phyloP scores from a whole-genome alignment of 352 stramenopile genomes.

The Elongisporangium undulatum region DNA sequence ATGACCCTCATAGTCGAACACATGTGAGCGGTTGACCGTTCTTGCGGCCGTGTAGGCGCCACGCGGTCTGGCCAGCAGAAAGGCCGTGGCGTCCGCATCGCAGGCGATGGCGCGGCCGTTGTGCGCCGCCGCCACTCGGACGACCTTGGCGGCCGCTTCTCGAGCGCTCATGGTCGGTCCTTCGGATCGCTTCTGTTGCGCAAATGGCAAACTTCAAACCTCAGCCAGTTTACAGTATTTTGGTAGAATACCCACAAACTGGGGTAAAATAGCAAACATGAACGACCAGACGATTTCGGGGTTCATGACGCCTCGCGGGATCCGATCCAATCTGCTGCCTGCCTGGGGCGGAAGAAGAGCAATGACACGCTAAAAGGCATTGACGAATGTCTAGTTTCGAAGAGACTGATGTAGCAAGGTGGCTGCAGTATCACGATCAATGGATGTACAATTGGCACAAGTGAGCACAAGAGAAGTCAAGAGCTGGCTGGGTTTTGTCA shows the following conservation, averaged over 20 bases:
- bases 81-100: conserved; percentile 54
- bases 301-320: too few species aligned
- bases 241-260: not conserved
- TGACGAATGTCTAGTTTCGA: too few species aligned
- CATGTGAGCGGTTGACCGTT: conserved; percentile 63
- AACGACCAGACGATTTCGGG: not conserved
- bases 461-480: too few species aligned
- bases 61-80: conserved; percentile 56
- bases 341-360: too few species aligned
- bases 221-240: not conserved
- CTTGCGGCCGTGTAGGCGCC: conserved; percentile 71
- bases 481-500: not conserved
- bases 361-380: too few species aligned
- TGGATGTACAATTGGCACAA: too few species aligned
- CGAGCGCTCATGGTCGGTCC: not conserved
- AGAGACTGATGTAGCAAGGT: too few species aligned
- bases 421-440: too few species aligned
- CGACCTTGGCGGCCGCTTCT: not conserved
- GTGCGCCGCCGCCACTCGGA: conserved; percentile 49
- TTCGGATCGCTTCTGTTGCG: not conserved
- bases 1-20: conserved; percentile 82
- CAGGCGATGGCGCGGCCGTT: conserved; percentile 67
- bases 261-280: not conserved
- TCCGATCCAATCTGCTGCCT: too few species aligned
- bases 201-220: not conserved